These are phyloP conservation scores for Rhizopogon salebrosus DNA, from an alignment of 768 basidiomycete genomes.

Conservation along the genomic window DNA sequence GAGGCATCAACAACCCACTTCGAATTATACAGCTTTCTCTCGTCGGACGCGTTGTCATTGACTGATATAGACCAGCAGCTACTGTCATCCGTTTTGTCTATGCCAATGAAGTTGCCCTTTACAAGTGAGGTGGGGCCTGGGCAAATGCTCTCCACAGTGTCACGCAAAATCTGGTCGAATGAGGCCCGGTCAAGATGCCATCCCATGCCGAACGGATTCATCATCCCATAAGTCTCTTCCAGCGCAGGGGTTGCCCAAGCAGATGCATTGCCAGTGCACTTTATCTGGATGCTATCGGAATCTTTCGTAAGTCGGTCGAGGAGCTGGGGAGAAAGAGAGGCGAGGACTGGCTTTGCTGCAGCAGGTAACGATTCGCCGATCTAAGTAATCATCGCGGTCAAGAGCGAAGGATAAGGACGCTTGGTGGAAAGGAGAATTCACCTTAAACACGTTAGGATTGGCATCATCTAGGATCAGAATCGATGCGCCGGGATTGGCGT, in stretches of 20 bases:
- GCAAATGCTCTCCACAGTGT: slow-evolving; percentile 9
- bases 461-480: slow-evolving; percentile 30
- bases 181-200: slow-evolving; percentile 29
- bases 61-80: not conserved
- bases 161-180: slow-evolving; percentile 28
- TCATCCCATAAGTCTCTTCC: slow-evolving; percentile 26
- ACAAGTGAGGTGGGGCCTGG: slow-evolving; percentile 5
- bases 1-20: slow-evolving; percentile 33
- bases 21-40: slow-evolving; percentile 5
- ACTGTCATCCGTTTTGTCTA: slow-evolving; percentile 4
- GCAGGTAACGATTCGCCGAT: slow-evolving; percentile 34
- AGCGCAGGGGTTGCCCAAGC: slow-evolving; percentile 23
- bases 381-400: slow-evolving; percentile 10
- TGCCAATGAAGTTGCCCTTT: slow-evolving; percentile 6
- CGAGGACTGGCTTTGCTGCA: slow-evolving; percentile 16
- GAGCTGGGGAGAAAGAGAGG: slow-evolving; percentile 4
- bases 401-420: not conserved
- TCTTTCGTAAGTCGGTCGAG: slow-evolving; percentile 11
- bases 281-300: slow-evolving; percentile 9
- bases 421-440: not conserved
- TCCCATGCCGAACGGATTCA: slow-evolving; percentile 30
- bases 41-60: slow-evolving; percentile 1
- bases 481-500: slow-evolving; percentile 12
- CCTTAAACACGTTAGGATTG: slow-evolving; percentile 26
- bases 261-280: slow-evolving; percentile 31